Base-by-base conservation (phyloP, 768 basidiomycete genomes). In the Cystoderma amianthinum region DNA sequence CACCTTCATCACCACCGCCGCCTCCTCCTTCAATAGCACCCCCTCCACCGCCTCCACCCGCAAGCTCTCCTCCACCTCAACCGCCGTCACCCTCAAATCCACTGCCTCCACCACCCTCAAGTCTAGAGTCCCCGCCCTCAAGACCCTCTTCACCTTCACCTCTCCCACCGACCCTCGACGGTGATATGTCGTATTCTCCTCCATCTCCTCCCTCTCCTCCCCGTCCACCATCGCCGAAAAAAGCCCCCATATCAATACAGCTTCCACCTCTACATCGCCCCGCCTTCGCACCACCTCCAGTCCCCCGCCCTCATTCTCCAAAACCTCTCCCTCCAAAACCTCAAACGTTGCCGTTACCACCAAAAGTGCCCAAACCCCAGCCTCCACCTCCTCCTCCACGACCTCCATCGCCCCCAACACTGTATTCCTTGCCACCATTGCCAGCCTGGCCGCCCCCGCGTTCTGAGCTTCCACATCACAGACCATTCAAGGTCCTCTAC, bases 361-460 rank as follows among this genome's bases (percentile, higher is more conserved):
- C 59, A 12, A 57, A 39, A 35, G 57, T 64, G 12, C 60, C 58
- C 13, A 51, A 57, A n/a, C 49, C 65, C 22, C 64, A 60, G 19
- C 52, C 38, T 12, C 41, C 38, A 32, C 49, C 35, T 17, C 44
- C 47, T 4, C 53, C 50, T 0, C 46, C 47, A 11, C 49, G 52
- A 2, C 44, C 52, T 3, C 48, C 53, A n/a, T 59, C 57, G 30
- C 68, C 46, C 32, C 64, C 55, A 36, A 58, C 49, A 47, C 53
- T 52, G 0, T 57, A 59, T 25, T 57, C 58, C 9, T 44, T 59
- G 3, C 55, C 56, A 2, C 60, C 63, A 1, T 55, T 60, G 3
- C 80, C 74, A 12, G 59, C 65, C 2, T 85, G 80, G 79, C 81
- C 84, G 0, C 78, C 83, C 1, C 66, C 71, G 7, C 65, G 60